These are phyloP conservation scores for Ophiognomonia clavigignenti-juglandacearum DNA, from an alignment of 2,329 filamentous ascomycete genomes.

Conservation along the genomic window DNA sequence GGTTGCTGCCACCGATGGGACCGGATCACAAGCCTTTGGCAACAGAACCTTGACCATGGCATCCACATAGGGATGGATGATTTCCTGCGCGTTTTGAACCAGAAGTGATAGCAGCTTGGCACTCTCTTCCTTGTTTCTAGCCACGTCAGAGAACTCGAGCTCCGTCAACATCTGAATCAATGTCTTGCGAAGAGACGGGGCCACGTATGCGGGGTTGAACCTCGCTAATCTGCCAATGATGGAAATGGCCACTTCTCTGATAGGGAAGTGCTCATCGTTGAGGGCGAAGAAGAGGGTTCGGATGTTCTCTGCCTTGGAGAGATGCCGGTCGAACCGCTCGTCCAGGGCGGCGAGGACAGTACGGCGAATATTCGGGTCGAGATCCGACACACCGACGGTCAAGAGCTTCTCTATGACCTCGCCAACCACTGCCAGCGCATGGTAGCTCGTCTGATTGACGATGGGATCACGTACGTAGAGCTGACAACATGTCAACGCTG, in stretches of 20 bases:
- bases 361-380: slow-evolving; percentile 79
- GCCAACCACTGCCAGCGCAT: slow-evolving; percentile 93
- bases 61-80: slow-evolving; percentile 95
- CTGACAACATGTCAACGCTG: slow-evolving; percentile 94
- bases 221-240: slow-evolving; percentile 91
- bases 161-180: slow-evolving; percentile 95
- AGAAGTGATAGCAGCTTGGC: slow-evolving; percentile 88
- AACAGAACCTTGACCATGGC: slow-evolving; percentile 94
- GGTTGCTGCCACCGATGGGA: slow-evolving; percentile 84
- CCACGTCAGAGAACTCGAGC: slow-evolving; percentile 90
- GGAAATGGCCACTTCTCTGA: slow-evolving; percentile 89
- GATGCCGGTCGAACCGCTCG: slow-evolving; percentile 87
- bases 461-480: slow-evolving; percentile 96
- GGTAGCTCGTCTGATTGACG: slow-evolving; percentile 94
- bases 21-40: slow-evolving; percentile 82
- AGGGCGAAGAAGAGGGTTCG: slow-evolving; percentile 91
- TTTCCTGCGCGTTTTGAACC: slow-evolving; percentile 83
- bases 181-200: slow-evolving; percentile 89
- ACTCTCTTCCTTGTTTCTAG: slow-evolving; percentile 93
- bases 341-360: slow-evolving; percentile 88
- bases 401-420: slow-evolving; percentile 97
- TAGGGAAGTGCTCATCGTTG: slow-evolving; percentile 90
- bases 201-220: slow-evolving; percentile 94
- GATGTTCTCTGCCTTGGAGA: slow-evolving; percentile 97
- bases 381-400: slow-evolving; percentile 90